These are phyloP conservation scores for Auriscalpium orientale DNA, from an alignment of 768 basidiomycete species.

Conservation along the genomic window DNA sequence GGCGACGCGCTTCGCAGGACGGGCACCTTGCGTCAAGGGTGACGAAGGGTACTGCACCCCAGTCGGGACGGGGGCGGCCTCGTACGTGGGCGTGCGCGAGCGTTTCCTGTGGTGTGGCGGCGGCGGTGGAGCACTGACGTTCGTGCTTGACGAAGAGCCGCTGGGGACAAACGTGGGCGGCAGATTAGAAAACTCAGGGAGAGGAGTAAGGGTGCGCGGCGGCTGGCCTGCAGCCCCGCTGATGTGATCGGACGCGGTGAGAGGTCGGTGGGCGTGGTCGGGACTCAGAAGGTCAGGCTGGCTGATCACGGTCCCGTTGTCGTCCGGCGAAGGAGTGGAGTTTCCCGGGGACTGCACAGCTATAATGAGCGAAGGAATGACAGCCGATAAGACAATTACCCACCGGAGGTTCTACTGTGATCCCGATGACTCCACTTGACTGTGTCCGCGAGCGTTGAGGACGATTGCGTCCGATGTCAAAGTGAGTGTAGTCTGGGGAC, in stretches of 20 bases:
- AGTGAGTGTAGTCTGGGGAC: not conserved
- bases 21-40: not conserved
- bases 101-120: not conserved
- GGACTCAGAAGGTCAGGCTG: constrained; percentile 24
- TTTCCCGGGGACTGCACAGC: constrained; percentile 15
- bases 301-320: constrained; percentile 3
- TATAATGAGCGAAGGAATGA: not conserved
- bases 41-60: constrained; percentile 12
- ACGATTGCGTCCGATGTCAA: not conserved
- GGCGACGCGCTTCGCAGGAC: not conserved
- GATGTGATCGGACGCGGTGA: constrained; percentile 4
- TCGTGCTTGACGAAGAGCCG: not conserved
- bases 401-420: constrained; percentile 13
- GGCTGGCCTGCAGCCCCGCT: not conserved
- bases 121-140: not conserved
- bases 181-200: constrained; percentile 2
- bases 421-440: constrained; percentile 14
- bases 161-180: not conserved
- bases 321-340: constrained; percentile 13
- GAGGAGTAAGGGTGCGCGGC: not conserved
- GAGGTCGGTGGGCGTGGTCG: constrained; percentile 15
- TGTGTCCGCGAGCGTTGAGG: constrained; percentile 11
- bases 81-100: constrained; percentile 1
- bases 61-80: constrained; percentile 8
- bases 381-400: not conserved